A percentile compares a stretch with the other conserved stretches of the same genome.
Conservation (phyloP, 495 filamentous ascomycete species). For the Bacidia rubella region DNA sequence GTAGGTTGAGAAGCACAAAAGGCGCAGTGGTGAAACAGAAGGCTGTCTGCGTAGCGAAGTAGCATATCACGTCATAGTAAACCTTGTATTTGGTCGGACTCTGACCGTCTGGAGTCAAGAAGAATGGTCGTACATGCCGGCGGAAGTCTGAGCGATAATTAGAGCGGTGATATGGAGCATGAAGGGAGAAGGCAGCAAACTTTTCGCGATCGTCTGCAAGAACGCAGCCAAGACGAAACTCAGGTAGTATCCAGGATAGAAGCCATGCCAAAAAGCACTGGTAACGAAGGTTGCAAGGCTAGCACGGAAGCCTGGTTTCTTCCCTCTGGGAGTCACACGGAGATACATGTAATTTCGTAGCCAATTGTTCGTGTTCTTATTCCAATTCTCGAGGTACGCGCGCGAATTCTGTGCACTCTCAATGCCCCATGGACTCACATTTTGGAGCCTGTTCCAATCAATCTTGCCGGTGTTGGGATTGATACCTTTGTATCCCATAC, state of each 20-base stretch:
- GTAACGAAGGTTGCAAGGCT: conserved; percentile 89
- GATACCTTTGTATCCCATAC: conserved; percentile 87
- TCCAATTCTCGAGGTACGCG: conserved; percentile 83
- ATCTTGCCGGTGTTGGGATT: conserved; percentile 70
- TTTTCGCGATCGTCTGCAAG: conserved; percentile 85
- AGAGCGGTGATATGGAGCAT: conserved; percentile 11
- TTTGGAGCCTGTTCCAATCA: conserved; percentile 78
- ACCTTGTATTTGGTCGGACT: conserved; percentile 55
- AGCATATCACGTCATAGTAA: conserved; percentile 76
- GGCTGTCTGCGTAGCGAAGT: conserved; percentile 64
- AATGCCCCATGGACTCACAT: conserved; percentile 68
- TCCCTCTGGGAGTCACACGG: conserved; percentile 85
- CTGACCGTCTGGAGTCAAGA: conserved; percentile 61
- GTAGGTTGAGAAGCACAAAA: conserved; percentile 67
- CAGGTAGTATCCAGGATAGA: conserved; percentile 93
- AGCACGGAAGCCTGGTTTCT: conserved; percentile 91
- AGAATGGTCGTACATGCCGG: conserved; percentile 83
- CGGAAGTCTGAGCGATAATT: conserved; percentile 51
- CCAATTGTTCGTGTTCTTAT: conserved; percentile 98
- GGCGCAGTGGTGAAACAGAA: conserved; percentile 73
- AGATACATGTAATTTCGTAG: conserved; percentile 91
- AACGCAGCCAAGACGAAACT: conserved; percentile 80
- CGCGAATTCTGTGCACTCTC: conserved; percentile 85
- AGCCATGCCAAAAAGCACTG: conserved; percentile 94
- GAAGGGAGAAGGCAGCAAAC: conserved; percentile 34